phyloP scores from a whole-genome alignment of 768 basidiomycete genomes.

The Pleurotus citrinopileatus region DNA sequence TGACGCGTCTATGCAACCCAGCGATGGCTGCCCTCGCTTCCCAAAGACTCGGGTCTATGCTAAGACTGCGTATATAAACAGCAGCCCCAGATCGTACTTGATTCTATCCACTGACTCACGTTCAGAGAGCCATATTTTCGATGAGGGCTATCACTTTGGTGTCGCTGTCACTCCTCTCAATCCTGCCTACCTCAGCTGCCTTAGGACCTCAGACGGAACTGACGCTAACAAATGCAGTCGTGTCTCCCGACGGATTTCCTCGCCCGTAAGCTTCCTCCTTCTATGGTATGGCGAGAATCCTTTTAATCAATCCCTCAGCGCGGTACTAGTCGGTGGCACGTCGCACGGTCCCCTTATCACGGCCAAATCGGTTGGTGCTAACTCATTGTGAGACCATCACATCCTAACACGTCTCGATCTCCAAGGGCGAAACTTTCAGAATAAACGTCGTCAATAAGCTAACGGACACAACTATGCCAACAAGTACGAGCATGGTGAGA shows the following conservation, averaged over 20 bases:
- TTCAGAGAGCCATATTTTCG: neutral
- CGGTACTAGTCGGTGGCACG: neutral
- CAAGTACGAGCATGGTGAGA: constrained; percentile 3
- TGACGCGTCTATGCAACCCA: too few species aligned
- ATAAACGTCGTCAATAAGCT: constrained; percentile 37
- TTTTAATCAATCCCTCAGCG: neutral
- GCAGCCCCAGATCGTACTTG: neutral
- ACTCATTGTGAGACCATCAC: neutral
- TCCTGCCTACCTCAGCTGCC: neutral
- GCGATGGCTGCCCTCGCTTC: neutral
- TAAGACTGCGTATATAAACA: neutral
- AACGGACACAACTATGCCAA: constrained; percentile 31
- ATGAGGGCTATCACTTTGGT: neutral
- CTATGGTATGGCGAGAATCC: neutral
- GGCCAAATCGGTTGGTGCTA: neutral
- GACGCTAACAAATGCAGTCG: neutral
- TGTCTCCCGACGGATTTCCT: neutral
- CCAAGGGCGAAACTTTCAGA: constrained; percentile 27
- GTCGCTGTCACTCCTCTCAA: neutral
- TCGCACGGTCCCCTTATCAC: neutral
- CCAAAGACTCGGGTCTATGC: neutral
- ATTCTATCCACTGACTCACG: neutral
- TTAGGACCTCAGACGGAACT: neutral
- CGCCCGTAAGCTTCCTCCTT: neutral
- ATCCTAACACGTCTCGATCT: neutral